Evolutionary conservation across 2,329 filamentous ascomycete species (phyloP).

Genomic region (Epichloe sylvatica): DNA sequence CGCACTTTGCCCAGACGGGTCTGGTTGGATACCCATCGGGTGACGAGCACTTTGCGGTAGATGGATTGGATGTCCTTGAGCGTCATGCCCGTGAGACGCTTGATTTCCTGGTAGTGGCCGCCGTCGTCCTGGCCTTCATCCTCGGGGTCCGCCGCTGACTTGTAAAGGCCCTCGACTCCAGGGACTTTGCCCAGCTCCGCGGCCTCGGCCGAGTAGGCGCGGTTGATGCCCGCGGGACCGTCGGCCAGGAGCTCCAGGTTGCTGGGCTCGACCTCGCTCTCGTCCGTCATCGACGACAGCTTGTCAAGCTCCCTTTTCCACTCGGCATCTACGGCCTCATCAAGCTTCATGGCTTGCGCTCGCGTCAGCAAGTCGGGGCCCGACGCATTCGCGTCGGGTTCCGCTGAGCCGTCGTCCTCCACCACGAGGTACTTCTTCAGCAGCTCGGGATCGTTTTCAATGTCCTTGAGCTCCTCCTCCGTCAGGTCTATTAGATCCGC

Average conservation of each 20-base stretch:
- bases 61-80: slow-evolving; percentile 40
- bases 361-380: slow-evolving; percentile 18
- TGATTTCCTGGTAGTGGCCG: slow-evolving; percentile 37
- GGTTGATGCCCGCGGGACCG: slow-evolving; percentile 21
- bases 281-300: slow-evolving; percentile 17
- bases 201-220: slow-evolving; percentile 30
- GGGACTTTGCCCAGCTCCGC: slow-evolving; percentile 37
- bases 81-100: slow-evolving; percentile 40
- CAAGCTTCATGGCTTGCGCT: slow-evolving; percentile 23
- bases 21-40: slow-evolving; percentile 71
- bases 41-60: slow-evolving; percentile 58
- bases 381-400: slow-evolving; percentile 12
- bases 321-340: slow-evolving; percentile 22
- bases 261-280: slow-evolving; percentile 18
- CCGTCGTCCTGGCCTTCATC: slow-evolving; percentile 37
- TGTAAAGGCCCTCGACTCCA: slow-evolving; percentile 39
- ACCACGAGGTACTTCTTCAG: slow-evolving; percentile 23
- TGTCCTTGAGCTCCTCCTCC: slow-evolving; percentile 30
- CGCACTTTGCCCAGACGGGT: slow-evolving; percentile 90
- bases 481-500: slow-evolving; percentile 35
- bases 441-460: slow-evolving; percentile 26
- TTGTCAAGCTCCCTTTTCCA: slow-evolving; percentile 25
- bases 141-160: slow-evolving; percentile 31
- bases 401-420: slow-evolving; percentile 14
- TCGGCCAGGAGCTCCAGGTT: slow-evolving; percentile 24